These are phyloP conservation scores for Tetragonia tetragonoides DNA, from an alignment of 148 eudicot genomes.

Conservation along the genomic window DNA sequence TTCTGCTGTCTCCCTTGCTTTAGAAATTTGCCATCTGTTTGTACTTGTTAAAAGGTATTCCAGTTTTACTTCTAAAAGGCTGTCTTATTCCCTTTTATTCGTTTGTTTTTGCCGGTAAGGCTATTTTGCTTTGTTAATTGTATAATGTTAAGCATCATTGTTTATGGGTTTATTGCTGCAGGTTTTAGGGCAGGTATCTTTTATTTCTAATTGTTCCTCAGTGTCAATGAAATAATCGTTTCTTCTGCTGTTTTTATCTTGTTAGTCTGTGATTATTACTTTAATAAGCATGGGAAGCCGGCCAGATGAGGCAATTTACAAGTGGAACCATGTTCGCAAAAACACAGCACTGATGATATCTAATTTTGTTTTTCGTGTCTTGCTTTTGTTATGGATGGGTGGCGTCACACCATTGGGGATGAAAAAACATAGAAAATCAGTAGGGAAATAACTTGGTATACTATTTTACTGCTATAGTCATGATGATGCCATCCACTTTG, in stretches of 20 bases:
- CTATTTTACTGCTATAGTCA: background rate
- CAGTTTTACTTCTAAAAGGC: background rate
- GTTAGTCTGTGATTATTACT: background rate
- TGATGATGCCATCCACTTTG: background rate
- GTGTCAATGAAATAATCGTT: background rate
- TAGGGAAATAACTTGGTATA: background rate
- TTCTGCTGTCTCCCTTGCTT: background rate
- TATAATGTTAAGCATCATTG: background rate
- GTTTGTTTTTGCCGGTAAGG: background rate
- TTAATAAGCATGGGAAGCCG: background rate
- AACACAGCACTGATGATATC: background rate
- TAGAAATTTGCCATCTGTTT: background rate
- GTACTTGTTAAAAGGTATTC: conserved; percentile 7
- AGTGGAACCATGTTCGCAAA: background rate
- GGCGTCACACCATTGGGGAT: background rate
- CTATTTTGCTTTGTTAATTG: background rate
- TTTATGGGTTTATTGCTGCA: too few species aligned
- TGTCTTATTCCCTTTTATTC: background rate
- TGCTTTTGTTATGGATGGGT: background rate
- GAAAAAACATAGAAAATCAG: background rate
- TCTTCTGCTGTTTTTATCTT: background rate
- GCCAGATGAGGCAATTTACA: background rate
- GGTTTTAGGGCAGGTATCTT: too few species aligned
- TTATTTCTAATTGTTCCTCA: too few species aligned
- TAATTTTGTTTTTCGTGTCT: background rate